Conservation (phyloP, 1,284 basidiomycete genomes). For the Xerocomus nothofagi region DNA sequence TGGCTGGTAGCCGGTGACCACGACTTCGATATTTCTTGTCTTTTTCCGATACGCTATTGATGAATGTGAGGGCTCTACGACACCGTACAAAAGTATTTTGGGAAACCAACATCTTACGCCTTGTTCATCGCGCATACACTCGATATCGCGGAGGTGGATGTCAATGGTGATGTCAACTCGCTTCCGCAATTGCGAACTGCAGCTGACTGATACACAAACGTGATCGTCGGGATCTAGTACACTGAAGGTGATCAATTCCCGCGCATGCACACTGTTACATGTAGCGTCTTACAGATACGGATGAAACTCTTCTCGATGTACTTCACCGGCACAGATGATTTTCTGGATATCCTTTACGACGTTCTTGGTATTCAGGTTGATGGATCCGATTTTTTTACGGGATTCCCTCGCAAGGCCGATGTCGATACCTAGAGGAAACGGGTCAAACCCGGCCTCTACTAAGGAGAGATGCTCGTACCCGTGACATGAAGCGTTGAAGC, state of each 20-base stretch:
- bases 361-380: conserved; percentile 5
- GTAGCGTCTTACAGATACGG: conserved; percentile 4
- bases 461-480: not conserved
- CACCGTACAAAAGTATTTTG: not conserved
- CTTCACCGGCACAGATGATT: not conserved
- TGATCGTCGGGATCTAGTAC: not conserved
- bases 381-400: conserved; percentile 1
- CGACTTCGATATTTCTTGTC: conserved; percentile 8
- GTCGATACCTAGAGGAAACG: conserved; percentile 2
- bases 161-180: not conserved
- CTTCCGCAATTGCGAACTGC: not conserved
- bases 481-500: conserved; percentile 1
- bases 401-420: conserved; percentile 10
- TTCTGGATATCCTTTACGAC: not conserved
- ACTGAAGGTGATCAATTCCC: not conserved
- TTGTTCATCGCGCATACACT: conserved; percentile 5
- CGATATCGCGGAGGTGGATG: not conserved
- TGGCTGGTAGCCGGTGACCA: conserved; percentile 3
- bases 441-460: not conserved
- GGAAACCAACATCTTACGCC: conserved; percentile 9
- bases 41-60: conserved; percentile 17
- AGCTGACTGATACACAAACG: conserved; percentile 1
- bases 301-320: conserved; percentile 2
- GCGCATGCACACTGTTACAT: not conserved
- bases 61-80: not conserved